These are phyloP conservation scores for Pythium brachiatum DNA, from an alignment of 352 stramenopile species.

Conservation along the genomic window DNA sequence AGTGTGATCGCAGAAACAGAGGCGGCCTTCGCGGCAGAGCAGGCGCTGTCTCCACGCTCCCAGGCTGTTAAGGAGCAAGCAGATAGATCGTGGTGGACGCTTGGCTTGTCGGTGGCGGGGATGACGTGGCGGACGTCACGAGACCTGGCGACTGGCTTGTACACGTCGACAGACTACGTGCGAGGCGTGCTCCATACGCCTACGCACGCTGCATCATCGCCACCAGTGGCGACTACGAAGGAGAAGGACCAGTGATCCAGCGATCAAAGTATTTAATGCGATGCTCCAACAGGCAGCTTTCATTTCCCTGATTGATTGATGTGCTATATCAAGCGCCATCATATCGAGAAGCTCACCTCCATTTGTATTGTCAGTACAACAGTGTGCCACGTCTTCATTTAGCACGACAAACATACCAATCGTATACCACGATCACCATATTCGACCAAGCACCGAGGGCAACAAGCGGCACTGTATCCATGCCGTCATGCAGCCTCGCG, in stretches of 20 bases:
- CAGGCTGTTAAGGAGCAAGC: constrained; percentile 9
- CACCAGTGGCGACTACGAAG: neutral
- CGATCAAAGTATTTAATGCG: neutral
- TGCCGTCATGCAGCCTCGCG: too few relatives aligned
- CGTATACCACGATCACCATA: too few relatives aligned
- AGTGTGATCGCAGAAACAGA: constrained; percentile 11
- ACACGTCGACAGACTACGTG: constrained; percentile 42
- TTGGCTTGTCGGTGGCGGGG: constrained; percentile 40
- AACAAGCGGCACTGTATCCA: too few relatives aligned
- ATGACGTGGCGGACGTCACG: constrained; percentile 44
- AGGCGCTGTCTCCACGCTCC: constrained; percentile 1
- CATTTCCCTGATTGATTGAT: too few relatives aligned
- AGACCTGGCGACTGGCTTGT: constrained; percentile 43
- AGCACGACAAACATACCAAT: too few relatives aligned
- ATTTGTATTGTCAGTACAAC: too few relatives aligned
- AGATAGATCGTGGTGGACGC: constrained; percentile 2
- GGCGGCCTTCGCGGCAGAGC: constrained; percentile 11
- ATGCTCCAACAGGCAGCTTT: neutral
- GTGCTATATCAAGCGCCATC: too few relatives aligned
- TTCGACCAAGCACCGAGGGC: too few relatives aligned
- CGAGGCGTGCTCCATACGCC: constrained; percentile 26
- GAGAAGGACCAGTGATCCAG: neutral
- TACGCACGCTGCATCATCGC: too few relatives aligned
- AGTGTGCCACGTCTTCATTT: too few relatives aligned
- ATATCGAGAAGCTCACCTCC: too few relatives aligned